phyloP scores from a whole-genome alignment of 805 yeast species.

The Wickerhamiella spandovensis region DNA sequence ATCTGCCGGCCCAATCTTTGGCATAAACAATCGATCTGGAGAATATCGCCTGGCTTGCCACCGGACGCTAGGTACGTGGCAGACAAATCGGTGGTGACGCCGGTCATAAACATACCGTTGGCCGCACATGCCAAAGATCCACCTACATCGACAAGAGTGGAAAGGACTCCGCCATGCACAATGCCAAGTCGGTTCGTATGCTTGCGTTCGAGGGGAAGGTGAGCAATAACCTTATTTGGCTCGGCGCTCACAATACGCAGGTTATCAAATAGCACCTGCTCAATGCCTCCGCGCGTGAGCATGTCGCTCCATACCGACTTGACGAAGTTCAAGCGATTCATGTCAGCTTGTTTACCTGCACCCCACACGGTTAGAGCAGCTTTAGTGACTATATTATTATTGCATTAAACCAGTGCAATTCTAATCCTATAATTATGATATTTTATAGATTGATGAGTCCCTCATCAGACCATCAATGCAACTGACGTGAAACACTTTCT shows the following conservation, averaged over 20 bases:
- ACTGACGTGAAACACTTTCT: too few relatives aligned
- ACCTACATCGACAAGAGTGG: slow-evolving; percentile 30
- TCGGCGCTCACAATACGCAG: slow-evolving; percentile 20
- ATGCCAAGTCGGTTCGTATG: slow-evolving; percentile 30
- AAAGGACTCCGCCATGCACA: slow-evolving; percentile 31
- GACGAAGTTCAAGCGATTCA: slow-evolving; percentile 16
- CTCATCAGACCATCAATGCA: too few relatives aligned
- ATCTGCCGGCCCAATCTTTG: slow-evolving; percentile 28
- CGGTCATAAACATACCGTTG: slow-evolving; percentile 30
- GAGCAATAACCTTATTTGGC: slow-evolving; percentile 24
- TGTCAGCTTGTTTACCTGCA: not conserved
- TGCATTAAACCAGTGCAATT: too few relatives aligned
- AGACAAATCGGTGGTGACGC: slow-evolving; percentile 31
- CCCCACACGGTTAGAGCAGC: not conserved
- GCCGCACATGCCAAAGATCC: slow-evolving; percentile 33
- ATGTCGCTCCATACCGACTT: slow-evolving; percentile 16
- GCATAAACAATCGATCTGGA: slow-evolving; percentile 20
- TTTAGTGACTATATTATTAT: too few relatives aligned
- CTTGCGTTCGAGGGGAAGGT: slow-evolving; percentile 22
- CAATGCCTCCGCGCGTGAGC: slow-evolving; percentile 17
- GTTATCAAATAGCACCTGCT: slow-evolving; percentile 11
- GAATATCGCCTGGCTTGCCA: slow-evolving; percentile 23
- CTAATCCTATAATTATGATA: not conserved
- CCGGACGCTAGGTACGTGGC: slow-evolving; percentile 29
- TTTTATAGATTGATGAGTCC: not conserved